Percentiles rank a stretch among this genome's conserved stretches.
These are phyloP conservation scores for Zygosaccharomyces siamensis DNA, from an alignment of 805 yeast genomes.

Conservation along the genomic window DNA sequence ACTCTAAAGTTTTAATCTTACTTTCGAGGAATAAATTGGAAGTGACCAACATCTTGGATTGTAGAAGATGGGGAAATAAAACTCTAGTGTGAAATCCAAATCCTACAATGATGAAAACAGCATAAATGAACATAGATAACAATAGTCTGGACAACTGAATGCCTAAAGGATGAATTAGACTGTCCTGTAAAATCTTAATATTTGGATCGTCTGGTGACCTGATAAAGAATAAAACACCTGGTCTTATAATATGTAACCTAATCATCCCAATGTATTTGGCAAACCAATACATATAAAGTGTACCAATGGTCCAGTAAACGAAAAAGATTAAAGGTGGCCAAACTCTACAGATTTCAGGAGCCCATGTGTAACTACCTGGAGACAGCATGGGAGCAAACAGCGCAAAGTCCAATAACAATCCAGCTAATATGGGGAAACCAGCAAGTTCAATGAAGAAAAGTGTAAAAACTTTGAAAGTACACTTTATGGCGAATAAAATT, in stretches of 20 bases:
- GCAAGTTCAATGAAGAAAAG: slow-evolving; percentile 75
- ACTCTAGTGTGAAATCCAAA: slow-evolving; percentile 61
- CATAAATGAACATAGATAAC: slow-evolving; percentile 69
- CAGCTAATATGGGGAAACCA: slow-evolving; percentile 85
- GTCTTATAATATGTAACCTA: slow-evolving; percentile 65
- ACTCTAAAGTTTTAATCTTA: slow-evolving; percentile 5
- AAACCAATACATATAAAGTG: slow-evolving; percentile 79
- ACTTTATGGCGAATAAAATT: slow-evolving; percentile 48
- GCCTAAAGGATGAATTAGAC: slow-evolving; percentile 67
- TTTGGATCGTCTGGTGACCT: slow-evolving; percentile 94
- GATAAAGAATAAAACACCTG: slow-evolving; percentile 87
- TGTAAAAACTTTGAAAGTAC: slow-evolving; percentile 68
- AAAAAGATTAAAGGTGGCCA: slow-evolving; percentile 28
- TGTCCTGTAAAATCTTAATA: slow-evolving; percentile 79
- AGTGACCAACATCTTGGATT: slow-evolving; percentile 21
- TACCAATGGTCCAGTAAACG: slow-evolving; percentile 66
- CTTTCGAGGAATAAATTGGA: slow-evolving; percentile 10
- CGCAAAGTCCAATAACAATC: slow-evolving; percentile 67
- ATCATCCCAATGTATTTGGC: slow-evolving; percentile 85
- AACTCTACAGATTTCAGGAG: slow-evolving; percentile 20
- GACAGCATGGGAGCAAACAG: slow-evolving; percentile 33
- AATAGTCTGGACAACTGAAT: slow-evolving; percentile 69
- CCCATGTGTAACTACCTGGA: slow-evolving; percentile 17
- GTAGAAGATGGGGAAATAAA: slow-evolving; percentile 38
- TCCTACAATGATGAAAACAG: slow-evolving; percentile 66